These are phyloP conservation scores for Globisporangium solare DNA, from an alignment of 352 stramenopile genomes.

Conservation along the genomic window DNA sequence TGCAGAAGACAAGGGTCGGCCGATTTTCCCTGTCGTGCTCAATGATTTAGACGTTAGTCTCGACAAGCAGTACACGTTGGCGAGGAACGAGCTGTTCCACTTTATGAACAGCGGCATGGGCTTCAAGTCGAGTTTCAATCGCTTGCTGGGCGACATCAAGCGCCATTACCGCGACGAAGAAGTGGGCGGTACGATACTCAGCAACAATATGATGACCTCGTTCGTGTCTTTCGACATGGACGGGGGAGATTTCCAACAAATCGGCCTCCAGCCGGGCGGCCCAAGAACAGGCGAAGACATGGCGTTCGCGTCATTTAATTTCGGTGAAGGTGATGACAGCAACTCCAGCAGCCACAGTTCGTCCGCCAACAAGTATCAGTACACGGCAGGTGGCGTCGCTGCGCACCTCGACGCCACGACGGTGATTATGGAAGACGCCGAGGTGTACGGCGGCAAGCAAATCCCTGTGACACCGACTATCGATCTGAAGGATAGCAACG, in stretches of 20 bases:
- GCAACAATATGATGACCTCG: conserved; percentile 18
- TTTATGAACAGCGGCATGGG: conserved; percentile 71
- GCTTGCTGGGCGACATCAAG: conserved; percentile 36
- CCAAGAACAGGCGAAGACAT: conserved; percentile 10
- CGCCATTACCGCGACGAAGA: conserved; percentile 22
- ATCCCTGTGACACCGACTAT: conserved; percentile 14
- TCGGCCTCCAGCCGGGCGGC: not conserved
- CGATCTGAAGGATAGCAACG: conserved; percentile 9
- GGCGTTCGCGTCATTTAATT: conserved; percentile 21
- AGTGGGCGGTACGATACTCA: not conserved
- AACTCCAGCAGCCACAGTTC: not conserved
- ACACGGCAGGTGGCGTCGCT: conserved; percentile 12
- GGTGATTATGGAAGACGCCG: conserved; percentile 18
- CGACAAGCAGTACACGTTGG: conserved; percentile 80
- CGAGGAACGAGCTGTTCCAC: conserved; percentile 75
- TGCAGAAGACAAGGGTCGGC: conserved; percentile 76
- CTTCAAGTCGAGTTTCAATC: conserved; percentile 60
- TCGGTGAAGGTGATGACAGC: conserved; percentile 1
- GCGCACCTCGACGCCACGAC: conserved; percentile 9
- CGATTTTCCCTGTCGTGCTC: conserved; percentile 77
- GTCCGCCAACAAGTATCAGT: conserved; percentile 18
- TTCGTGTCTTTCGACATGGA: conserved; percentile 21
- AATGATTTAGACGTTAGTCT: conserved; percentile 71
- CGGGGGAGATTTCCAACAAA: not conserved
- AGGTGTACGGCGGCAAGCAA: conserved; percentile 9